These are phyloP conservation scores for Colletotrichum sublineola DNA, from an alignment of 2,329 filamentous ascomycete genomes.

Conservation along the genomic window DNA sequence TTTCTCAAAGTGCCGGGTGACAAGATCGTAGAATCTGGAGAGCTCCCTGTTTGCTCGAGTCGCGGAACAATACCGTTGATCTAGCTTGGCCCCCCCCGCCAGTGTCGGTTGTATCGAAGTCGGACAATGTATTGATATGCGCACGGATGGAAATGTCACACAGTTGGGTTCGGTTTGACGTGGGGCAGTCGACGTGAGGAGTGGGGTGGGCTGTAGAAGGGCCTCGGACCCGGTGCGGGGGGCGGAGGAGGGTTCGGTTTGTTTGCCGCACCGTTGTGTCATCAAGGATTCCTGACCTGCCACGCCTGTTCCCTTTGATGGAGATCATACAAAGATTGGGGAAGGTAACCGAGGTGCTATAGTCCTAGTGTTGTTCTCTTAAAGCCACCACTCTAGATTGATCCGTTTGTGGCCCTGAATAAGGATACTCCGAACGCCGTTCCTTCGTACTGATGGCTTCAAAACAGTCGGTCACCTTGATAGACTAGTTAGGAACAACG, in stretches of 20 bases:
- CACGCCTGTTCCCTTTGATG: neutral
- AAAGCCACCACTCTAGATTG: neutral
- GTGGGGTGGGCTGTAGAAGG: neutral
- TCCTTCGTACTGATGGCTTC: neutral
- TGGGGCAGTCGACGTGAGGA: neutral
- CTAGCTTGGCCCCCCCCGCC: neutral
- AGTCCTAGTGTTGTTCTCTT: neutral
- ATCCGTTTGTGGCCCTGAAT: neutral
- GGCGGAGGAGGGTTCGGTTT: neutral
- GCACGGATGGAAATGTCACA: neutral
- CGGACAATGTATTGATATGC: neutral
- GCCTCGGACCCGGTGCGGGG: constrained; percentile 8
- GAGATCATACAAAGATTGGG: neutral
- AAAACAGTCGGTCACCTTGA: too few relatives aligned
- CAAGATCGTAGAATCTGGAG: neutral
- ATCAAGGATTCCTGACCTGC: neutral
- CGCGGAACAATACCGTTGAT: constrained; percentile 6
- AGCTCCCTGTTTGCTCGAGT: neutral
- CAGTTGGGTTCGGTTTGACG: neutral
- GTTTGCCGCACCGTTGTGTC: neutral
- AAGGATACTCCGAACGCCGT: neutral
- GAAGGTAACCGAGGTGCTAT: neutral
- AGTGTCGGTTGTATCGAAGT: neutral
- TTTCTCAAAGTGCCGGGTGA: neutral
- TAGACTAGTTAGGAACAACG: too few relatives aligned